Percentiles rank a stretch among this genome's conserved stretches.
Conservation (phyloP, 345 rosid genomes). For the Brassica nigra region DNA sequence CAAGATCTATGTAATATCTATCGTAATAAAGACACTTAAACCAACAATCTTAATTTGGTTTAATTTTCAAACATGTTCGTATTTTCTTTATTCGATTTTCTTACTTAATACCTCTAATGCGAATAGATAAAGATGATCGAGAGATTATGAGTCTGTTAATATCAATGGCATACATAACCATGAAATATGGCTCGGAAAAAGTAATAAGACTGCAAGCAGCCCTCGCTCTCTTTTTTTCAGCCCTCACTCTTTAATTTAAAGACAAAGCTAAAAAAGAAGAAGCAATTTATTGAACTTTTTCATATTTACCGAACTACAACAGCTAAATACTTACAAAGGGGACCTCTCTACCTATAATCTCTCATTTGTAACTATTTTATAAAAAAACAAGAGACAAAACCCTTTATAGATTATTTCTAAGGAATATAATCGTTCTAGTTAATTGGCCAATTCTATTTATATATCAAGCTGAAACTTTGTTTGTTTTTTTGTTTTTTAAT, state of each 20-base stretch:
- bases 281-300: conserved; percentile 14
- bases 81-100: background rate
- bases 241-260: conserved; percentile 30
- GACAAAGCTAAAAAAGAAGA: conserved; percentile 20
- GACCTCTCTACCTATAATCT: conserved; percentile 37
- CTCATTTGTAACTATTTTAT: conserved; percentile 18
- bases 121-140: background rate
- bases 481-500: background rate
- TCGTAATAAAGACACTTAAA: background rate
- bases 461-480: background rate
- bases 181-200: conserved; percentile 27
- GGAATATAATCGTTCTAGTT: conserved; percentile 4
- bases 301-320: conserved; percentile 20
- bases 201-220: conserved; percentile 25
- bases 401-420: conserved; percentile 11
- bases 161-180: background rate
- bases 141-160: background rate
- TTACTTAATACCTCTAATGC: background rate
- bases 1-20: no score
- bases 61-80: background rate
- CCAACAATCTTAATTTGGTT: background rate
- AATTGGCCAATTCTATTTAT: background rate
- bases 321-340: conserved; percentile 12
- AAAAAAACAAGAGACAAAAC: background rate
- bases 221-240: background rate